Percentiles rank a stretch among this genome's conserved stretches.
phyloP scores from a whole-genome alignment of 2,329 filamentous ascomycete species.

The Trichoderma sp. region DNA sequence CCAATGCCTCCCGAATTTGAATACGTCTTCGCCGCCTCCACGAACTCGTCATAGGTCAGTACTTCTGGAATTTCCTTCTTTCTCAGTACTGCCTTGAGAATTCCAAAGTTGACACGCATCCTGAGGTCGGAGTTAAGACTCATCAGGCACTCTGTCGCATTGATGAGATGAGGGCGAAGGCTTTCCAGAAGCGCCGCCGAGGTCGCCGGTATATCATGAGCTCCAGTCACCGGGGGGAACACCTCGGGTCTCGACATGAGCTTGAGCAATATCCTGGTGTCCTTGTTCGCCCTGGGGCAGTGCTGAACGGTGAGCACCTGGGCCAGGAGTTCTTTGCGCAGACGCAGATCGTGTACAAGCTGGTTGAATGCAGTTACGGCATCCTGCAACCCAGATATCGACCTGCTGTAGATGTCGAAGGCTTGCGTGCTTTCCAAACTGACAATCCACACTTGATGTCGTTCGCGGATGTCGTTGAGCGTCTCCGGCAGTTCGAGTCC shows the following conservation, averaged over 20 bases:
- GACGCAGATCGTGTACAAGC: conserved; percentile 40
- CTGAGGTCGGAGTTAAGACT: conserved; percentile 35
- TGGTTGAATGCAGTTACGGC: conserved; percentile 39
- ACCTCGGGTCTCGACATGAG: conserved; percentile 35
- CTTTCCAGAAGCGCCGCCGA: conserved; percentile 29
- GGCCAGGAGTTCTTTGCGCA: conserved; percentile 34
- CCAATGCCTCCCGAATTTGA: conserved; percentile 38
- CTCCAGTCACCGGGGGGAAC: neutral
- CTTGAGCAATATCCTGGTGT: conserved; percentile 33
- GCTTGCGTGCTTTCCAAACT: conserved; percentile 31
- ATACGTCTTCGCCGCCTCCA: conserved; percentile 35
- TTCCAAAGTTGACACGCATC: conserved; percentile 42
- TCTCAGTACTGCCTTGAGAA: conserved; percentile 35
- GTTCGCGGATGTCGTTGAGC: conserved; percentile 38
- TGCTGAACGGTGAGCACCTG: conserved; percentile 38
- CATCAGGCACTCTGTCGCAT: conserved; percentile 35
- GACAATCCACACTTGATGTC: conserved; percentile 40
- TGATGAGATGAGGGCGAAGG: conserved; percentile 33
- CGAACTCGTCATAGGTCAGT: conserved; percentile 35
- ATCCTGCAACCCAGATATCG: conserved; percentile 34
- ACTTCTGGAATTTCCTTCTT: conserved; percentile 34
- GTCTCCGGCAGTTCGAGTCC: conserved; percentile 33
- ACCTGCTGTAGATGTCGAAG: conserved; percentile 36
- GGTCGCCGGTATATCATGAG: neutral
- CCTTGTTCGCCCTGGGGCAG: conserved; percentile 28